These are phyloP conservation scores for Fusarium pilosicola DNA, from an alignment of 2,329 filamentous ascomycete genomes.

Conservation along the genomic window DNA sequence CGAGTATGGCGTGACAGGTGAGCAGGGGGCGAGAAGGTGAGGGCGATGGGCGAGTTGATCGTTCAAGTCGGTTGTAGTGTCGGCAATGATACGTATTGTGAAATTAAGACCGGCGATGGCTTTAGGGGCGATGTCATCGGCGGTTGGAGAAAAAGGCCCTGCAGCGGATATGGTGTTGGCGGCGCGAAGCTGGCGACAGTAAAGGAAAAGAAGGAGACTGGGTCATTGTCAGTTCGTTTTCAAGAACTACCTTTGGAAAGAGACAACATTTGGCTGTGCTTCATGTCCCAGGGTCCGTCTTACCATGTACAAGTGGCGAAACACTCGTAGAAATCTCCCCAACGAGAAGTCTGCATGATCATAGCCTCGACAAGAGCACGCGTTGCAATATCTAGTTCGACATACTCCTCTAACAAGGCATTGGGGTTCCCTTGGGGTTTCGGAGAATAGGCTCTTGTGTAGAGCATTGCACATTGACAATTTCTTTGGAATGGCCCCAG, in stretches of 20 bases:
- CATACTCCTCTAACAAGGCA: conserved; percentile 43
- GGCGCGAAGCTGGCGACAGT: conserved; percentile 47
- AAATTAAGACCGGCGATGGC: conserved; percentile 52
- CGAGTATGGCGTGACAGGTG: conserved; percentile 49
- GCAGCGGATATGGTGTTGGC: conserved; percentile 37
- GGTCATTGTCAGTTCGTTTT: conserved; percentile 1
- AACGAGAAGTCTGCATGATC: conserved; percentile 47
- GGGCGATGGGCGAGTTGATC: conserved; percentile 47
- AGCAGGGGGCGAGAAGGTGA: conserved; percentile 47
- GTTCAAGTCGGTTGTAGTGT: conserved; percentile 50
- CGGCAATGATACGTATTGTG: conserved; percentile 50
- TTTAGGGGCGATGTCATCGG: conserved; percentile 47
- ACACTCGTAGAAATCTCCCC: conserved; percentile 50
- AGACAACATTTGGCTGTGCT: background rate
- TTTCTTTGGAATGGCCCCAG: conserved; percentile 50
- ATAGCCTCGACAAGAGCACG: conserved; percentile 48
- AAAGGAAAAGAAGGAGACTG: conserved; percentile 49
- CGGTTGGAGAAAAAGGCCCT: conserved; percentile 28
- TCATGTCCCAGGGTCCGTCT: conserved; percentile 12
- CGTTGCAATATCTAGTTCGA: conserved; percentile 47
- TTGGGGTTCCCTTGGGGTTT: conserved; percentile 24
- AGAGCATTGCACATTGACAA: conserved; percentile 50
- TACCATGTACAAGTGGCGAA: conserved; percentile 51
- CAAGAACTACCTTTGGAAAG: background rate
- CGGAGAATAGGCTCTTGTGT: conserved; percentile 45